A percentile compares a stretch with the other conserved stretches of the same genome.
Conservation (phyloP, 31 red algal species). For the Odonthalia washingtoniensis region DNA sequence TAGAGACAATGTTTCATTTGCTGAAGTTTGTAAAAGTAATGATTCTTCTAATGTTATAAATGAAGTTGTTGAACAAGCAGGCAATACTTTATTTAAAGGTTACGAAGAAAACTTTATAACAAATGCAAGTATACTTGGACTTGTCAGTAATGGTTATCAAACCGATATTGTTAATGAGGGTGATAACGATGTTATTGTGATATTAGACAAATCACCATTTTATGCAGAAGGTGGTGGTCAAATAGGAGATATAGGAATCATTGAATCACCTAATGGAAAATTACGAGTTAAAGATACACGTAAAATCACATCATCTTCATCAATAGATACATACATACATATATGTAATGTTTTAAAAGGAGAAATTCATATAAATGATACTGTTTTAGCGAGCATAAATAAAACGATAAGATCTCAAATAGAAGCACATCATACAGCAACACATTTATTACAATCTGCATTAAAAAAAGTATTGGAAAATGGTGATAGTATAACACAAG, state of each 20-base stretch:
- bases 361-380: constrained; percentile 67
- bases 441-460: constrained; percentile 93
- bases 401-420: constrained; percentile 56
- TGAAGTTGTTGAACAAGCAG: constrained; percentile 36
- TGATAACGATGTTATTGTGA: too few relatives aligned
- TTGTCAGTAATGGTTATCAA: too few relatives aligned
- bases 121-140: too few relatives aligned
- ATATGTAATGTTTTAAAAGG: constrained; percentile 50
- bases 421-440: constrained; percentile 92
- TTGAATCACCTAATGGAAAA: constrained; percentile 54
- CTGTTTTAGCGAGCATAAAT: constrained; percentile 72
- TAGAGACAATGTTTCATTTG: constrained; percentile 43
- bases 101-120: constrained; percentile 16
- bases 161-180: too few relatives aligned
- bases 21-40: too few relatives aligned
- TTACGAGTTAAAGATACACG: constrained; percentile 71
- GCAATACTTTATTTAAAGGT: constrained; percentile 60
- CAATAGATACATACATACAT: too few relatives aligned
- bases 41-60: constrained; percentile 37
- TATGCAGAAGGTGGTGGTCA: constrained; percentile 98
- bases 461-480: constrained; percentile 76
- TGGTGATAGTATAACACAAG: constrained; percentile 81
- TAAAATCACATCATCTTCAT: constrained; percentile 63
- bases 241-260: constrained; percentile 81
- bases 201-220: constrained; percentile 86